Evolutionary conservation across 768 basidiomycete genomes (phyloP).

Genomic region (Lactarius vividus): DNA sequence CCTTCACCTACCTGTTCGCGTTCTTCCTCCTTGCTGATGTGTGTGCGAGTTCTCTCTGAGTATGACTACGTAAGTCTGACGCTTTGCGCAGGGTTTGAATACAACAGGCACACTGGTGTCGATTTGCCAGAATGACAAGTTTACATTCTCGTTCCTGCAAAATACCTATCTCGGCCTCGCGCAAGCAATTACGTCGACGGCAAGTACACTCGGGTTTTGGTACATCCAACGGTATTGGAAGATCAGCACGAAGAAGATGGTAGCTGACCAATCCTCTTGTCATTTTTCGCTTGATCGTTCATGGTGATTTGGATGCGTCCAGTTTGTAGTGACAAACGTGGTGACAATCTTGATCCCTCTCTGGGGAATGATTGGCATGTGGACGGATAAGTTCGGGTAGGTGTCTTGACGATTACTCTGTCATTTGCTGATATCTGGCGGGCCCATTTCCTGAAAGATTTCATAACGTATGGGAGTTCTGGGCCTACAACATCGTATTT

Average conservation of each 20-base stretch:
- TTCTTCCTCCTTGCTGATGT: slow-evolving; percentile 82
- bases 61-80: not conserved
- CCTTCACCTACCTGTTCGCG: slow-evolving; percentile 72
- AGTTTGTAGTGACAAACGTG: slow-evolving; percentile 78
- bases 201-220: slow-evolving; percentile 75
- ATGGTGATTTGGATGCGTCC: not conserved
- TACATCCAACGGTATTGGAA: slow-evolving; percentile 78
- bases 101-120: slow-evolving; percentile 72
- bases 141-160: slow-evolving; percentile 75
- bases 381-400: slow-evolving; percentile 72
- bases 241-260: slow-evolving; percentile 79
- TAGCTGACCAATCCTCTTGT: slow-evolving; percentile 30
- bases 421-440: not conserved
- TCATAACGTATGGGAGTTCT: slow-evolving; percentile 85
- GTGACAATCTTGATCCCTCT: slow-evolving; percentile 75
- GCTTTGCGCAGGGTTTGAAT: slow-evolving; percentile 60
- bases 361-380: slow-evolving; percentile 85
- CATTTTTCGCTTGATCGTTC: not conserved
- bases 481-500: slow-evolving; percentile 78
- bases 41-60: slow-evolving; percentile 28
- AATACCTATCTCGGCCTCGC: slow-evolving; percentile 75
- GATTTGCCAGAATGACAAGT: slow-evolving; percentile 79
- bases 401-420: slow-evolving; percentile 25
- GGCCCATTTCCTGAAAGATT: slow-evolving; percentile 43
- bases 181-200: slow-evolving; percentile 71